phyloP scores from a whole-genome alignment of 1,284 basidiomycete genomes.

The Cryptococcus floricola region DNA sequence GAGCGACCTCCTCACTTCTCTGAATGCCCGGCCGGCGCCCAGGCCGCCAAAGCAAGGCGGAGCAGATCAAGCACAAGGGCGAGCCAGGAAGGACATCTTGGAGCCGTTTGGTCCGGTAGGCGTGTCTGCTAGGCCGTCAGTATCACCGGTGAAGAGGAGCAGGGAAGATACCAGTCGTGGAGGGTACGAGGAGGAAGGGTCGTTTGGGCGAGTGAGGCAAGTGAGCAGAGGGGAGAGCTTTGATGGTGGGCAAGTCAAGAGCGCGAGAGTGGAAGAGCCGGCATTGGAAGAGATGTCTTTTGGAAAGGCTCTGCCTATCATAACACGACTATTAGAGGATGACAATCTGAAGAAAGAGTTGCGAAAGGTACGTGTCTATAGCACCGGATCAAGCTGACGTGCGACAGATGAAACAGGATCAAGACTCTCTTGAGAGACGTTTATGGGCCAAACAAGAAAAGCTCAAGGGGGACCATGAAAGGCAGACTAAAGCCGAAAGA shows the following conservation, averaged over 20 bases:
- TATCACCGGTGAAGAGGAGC: background rate
- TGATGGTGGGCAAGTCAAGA: background rate
- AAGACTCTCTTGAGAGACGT: conserved; percentile 39
- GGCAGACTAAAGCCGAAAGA: conserved; percentile 27
- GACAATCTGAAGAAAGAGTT: conserved; percentile 37
- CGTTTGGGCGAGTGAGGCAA: background rate
- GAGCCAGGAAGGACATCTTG: conserved; percentile 43
- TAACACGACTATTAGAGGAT: conserved; percentile 33
- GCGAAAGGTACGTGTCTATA: conserved; percentile 26
- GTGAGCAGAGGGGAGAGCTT: background rate
- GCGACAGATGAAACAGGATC: conserved; percentile 43
- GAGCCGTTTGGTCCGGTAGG: conserved; percentile 40
- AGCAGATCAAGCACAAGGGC: background rate
- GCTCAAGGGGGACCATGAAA: conserved; percentile 37
- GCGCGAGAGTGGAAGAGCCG: conserved; percentile 9
- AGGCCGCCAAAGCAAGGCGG: conserved; percentile 55
- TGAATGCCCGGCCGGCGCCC: conserved; percentile 46
- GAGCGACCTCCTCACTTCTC: conserved; percentile 29
- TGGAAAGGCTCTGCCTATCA: conserved; percentile 32
- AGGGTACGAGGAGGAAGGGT: background rate
- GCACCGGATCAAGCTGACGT: conserved; percentile 1
- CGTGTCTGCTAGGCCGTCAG: conserved; percentile 7
- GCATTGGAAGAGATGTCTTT: conserved; percentile 23
- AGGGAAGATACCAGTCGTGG: background rate
- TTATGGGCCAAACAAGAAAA: conserved; percentile 44